phyloP scores from a whole-genome alignment of 2,329 filamentous ascomycete genomes.

The Fusarium sp. region DNA sequence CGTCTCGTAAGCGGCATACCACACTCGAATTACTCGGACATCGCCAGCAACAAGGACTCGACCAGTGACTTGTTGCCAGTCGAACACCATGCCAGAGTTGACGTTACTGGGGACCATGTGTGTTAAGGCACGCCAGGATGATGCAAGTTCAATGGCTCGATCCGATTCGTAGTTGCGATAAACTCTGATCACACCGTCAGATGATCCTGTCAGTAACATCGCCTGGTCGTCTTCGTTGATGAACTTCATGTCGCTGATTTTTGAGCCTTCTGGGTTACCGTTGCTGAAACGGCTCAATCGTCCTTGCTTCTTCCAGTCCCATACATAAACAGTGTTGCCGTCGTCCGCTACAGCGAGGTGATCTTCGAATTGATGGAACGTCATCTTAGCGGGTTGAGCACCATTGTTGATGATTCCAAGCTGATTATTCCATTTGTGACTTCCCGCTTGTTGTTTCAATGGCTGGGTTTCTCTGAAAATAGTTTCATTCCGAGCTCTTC shows the following conservation, averaged over 20 bases:
- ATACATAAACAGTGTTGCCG: constrained; percentile 87
- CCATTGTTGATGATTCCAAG: constrained; percentile 87
- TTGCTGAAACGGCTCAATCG: constrained; percentile 89
- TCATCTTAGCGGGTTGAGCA: constrained; percentile 89
- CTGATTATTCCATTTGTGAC: constrained; percentile 85
- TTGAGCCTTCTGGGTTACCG: constrained; percentile 89
- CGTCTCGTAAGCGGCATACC: constrained; percentile 93
- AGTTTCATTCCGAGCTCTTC: constrained; percentile 88
- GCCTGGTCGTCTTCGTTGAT: constrained; percentile 99
- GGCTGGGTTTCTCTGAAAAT: constrained; percentile 94
- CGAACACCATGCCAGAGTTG: constrained; percentile 95
- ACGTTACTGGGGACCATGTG: constrained; percentile 94
- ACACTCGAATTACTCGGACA: constrained; percentile 92
- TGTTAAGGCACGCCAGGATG: constrained; percentile 89
- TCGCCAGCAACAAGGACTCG: constrained; percentile 95
- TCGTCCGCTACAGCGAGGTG: constrained; percentile 95
- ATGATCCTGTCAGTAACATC: constrained; percentile 92
- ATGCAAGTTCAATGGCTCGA: constrained; percentile 81
- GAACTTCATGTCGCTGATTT: constrained; percentile 93
- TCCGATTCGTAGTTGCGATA: constrained; percentile 90
- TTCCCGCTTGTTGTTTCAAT: constrained; percentile 87
- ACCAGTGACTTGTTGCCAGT: constrained; percentile 98
- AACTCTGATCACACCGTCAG: constrained; percentile 91
- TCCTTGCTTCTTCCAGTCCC: constrained; percentile 87
- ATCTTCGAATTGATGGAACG: constrained; percentile 97